These are phyloP conservation scores for Ensete glaucum DNA, from an alignment of 176 grass and related monocot genomes.

Conservation along the genomic window DNA sequence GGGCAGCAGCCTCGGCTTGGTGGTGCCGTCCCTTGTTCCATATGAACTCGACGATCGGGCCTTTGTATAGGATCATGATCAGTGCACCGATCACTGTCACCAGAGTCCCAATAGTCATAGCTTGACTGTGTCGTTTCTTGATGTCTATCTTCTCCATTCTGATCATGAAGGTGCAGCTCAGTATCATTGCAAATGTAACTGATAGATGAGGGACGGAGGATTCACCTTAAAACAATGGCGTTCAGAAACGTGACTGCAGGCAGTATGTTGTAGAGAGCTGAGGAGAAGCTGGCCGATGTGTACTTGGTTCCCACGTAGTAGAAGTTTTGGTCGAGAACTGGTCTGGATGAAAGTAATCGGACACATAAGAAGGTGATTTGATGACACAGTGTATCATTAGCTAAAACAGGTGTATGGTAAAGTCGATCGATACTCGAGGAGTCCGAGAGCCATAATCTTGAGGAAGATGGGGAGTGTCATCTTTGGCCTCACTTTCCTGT, in stretches of 20 bases:
- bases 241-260: slow-evolving; percentile 72
- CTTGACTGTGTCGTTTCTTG: slow-evolving; percentile 60
- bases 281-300: slow-evolving; percentile 63
- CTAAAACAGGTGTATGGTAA: background rate
- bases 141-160: slow-evolving; percentile 69
- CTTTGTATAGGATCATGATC: slow-evolving; percentile 90
- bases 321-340: slow-evolving; percentile 89
- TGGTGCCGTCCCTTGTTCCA: slow-evolving; percentile 50
- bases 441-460: slow-evolving; percentile 56
- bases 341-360: slow-evolving; percentile 28
- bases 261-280: slow-evolving; percentile 73
- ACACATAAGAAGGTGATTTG: background rate
- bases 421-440: slow-evolving; percentile 52
- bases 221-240: slow-evolving; percentile 49
- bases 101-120: slow-evolving; percentile 58
- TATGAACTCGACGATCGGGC: slow-evolving; percentile 55
- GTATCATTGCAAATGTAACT: background rate
- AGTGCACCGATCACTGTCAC: slow-evolving; percentile 57
- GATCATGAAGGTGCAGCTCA: background rate
- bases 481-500: slow-evolving; percentile 53
- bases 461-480: slow-evolving; percentile 57
- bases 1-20: background rate
- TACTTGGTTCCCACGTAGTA: slow-evolving; percentile 70
- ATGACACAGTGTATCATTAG: too few species aligned
- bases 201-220: background rate